Base-by-base conservation (phyloP, 1,139 yeast species). In the Debaryomyces singareniensis region DNA sequence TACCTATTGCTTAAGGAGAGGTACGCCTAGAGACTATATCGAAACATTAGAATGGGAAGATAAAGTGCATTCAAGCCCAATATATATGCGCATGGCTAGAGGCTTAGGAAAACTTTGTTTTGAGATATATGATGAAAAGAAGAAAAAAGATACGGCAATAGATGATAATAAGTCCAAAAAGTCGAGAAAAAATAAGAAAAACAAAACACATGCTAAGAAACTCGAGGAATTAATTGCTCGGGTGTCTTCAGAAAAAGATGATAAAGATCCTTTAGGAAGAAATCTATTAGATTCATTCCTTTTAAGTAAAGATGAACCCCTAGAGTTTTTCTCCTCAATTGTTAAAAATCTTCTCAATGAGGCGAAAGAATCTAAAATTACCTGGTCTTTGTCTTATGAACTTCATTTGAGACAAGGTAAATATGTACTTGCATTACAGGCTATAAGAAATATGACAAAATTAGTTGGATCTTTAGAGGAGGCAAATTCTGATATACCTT, bases 1-100 rank as follows among this genome's bases (percentile, higher is more conserved):
- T 54, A 79, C 83, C 27, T 91, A 86, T 55, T 82, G 95, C 52
- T 75, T 85, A 68, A 76, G 96, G 58, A 78, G 82, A 45, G 97
- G 97, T 11, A 85, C 97, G 4, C 80, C 93, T 16, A 71, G 95
- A 38, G 80, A 91, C 15, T 91, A 91, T 49, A 44, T 84, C 23
- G 78, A 76, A 16, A 75, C 84, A 67, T 45, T 89, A 32, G 57
- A 64, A 29, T 91, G 97, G 97, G 95, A 80, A 37, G 93, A 87
- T 48, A 51, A 60, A 14, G 54, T 91, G 26, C 86, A 70, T 49
- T 55, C 76, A 3, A 76, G 83, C 25, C 86, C 93, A 3, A 70
- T 79, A 27, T 87, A 75, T 51, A 64, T 72, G 13, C 70, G 94
- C 35, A 86, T 85, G 0, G 68, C 82, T 36, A 57, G 61, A 29